Conservation (phyloP, 768 basidiomycete genomes). For the Boletus edulis region DNA sequence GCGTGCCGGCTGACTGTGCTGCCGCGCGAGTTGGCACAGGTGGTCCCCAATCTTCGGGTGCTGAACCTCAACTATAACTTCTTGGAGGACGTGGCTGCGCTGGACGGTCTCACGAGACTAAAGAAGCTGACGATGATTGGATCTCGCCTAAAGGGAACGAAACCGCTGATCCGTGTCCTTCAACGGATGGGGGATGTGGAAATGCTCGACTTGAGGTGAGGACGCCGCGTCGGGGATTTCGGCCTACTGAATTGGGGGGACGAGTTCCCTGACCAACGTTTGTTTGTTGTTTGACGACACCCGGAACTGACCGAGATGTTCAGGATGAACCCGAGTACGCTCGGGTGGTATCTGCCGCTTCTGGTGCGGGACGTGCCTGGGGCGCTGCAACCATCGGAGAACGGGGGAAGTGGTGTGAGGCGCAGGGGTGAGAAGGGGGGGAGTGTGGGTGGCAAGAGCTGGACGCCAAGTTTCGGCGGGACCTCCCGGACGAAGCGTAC, state of each 20-base stretch:
- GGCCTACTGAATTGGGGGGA: not conserved
- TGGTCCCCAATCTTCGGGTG: conserved; percentile 83
- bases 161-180: conserved; percentile 69
- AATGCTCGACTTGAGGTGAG: conserved; percentile 89
- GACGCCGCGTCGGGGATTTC: conserved; percentile 8
- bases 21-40: conserved; percentile 60
- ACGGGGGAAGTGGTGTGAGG: conserved; percentile 18
- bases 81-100: conserved; percentile 64
- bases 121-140: conserved; percentile 87
- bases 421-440: conserved; percentile 32
- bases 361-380: conserved; percentile 68
- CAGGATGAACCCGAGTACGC: conserved; percentile 95
- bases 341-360: conserved; percentile 93
- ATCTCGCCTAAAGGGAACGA: conserved; percentile 71
- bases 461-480: conserved; percentile 84
- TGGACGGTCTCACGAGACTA: conserved; percentile 73
- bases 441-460: conserved; percentile 63
- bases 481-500: conserved; percentile 87
- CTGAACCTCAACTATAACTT: conserved; percentile 99
- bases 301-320: conserved; percentile 26
- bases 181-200: conserved; percentile 76
- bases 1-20: conserved; percentile 77
- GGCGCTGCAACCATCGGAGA: conserved; percentile 61
- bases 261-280: not conserved
- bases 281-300: conserved; percentile 12